Base-by-base conservation (phyloP, 805 yeast genomes). In the Wickerhamomyces canadensis region DNA sequence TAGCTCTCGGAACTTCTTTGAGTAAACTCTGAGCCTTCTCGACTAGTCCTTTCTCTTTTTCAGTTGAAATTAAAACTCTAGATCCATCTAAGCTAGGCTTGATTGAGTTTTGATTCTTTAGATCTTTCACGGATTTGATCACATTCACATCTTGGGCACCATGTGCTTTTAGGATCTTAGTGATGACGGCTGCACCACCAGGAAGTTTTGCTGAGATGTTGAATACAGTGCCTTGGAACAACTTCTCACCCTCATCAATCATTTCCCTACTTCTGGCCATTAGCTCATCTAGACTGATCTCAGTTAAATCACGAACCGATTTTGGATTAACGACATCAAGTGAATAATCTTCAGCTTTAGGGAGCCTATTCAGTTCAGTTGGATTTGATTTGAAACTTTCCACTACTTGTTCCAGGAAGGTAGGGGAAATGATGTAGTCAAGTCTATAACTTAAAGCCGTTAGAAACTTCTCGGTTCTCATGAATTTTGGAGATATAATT, bases 381-480 rank as follows among this genome's bases (percentile, higher is more conserved):
- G 47, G 46, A 45, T 41, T 14, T 36, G 32, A 6, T 33, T 47
- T 40, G 27, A 50, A 31, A 35, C 45, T 12, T 50, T 67, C 68
- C 19, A 77, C 40, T 0, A 77, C 62, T 29, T 73, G 76, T 2
- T 59, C 60, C 2, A 80, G 41, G 41, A 77, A 80, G 4, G 60
- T 52, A 0, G 88, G 85, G 23, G 75, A 72, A 1, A 84, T 47
- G 4, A 79, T 72, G 37, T 65, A 60, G n/a, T 62, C 58, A 9
- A 67, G 41, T 33, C 68, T 77, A 29, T 66, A 66, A 36, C 87
- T 75, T 35, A 88, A 61, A 16, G 88, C 77, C 30, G 74, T 72
- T 37, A 91, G 67, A 51, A 91, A 89, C 60, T 91, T 93, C 40
- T 84, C 95, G 0, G 98, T 91, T 46, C 97, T 67, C 49, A 84